Conservation (phyloP, 2,329 filamentous ascomycete genomes). For the Aureobasidium sp. region DNA sequence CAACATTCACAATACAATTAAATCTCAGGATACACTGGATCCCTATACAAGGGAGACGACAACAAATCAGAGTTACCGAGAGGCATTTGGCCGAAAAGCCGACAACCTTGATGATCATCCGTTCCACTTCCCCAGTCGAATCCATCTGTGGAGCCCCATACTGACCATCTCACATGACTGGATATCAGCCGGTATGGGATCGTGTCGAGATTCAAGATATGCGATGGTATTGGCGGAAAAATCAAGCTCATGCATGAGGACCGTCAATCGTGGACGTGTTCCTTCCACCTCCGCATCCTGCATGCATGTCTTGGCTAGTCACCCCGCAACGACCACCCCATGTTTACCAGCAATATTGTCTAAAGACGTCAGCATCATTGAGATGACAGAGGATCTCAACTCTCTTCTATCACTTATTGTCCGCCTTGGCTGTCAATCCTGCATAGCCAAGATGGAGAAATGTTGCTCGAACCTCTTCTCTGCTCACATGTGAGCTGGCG, state of each 20-base stretch:
- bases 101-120: not conserved
- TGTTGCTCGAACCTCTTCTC: not conserved
- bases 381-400: not conserved
- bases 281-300: not conserved
- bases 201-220: not conserved
- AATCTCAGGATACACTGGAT: not conserved
- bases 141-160: not conserved
- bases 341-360: not conserved
- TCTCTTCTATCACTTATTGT: not conserved
- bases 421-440: conserved; percentile 3
- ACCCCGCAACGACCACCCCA: not conserved
- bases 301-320: conserved; percentile 1
- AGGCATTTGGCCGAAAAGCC: not conserved
- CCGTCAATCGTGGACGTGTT: not conserved
- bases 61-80: not conserved
- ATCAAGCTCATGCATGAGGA: not conserved
- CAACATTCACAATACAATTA: not conserved
- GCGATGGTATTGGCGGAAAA: conserved; percentile 9
- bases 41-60: not conserved
- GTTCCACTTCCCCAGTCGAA: not conserved
- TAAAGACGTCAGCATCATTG: not conserved
- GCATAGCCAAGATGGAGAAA: conserved; percentile 14
- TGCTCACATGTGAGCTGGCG: not conserved
- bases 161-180: not conserved
- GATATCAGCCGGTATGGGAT: not conserved